Evolutionary conservation across 1,284 basidiomycete species (phyloP).

Genomic region (Puccinia coronata): DNA sequence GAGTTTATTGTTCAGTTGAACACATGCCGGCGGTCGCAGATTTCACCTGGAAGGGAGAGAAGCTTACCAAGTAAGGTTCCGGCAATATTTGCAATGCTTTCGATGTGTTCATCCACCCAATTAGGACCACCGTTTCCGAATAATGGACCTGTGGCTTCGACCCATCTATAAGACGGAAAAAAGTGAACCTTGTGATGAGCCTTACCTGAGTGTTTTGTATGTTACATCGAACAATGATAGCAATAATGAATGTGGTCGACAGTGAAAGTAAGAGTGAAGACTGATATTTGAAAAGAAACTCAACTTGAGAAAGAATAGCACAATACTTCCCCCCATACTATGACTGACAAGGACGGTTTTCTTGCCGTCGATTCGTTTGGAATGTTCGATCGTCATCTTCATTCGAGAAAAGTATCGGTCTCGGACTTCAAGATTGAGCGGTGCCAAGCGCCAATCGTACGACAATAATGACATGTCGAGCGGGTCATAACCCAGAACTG

Average conservation of each 20-base stretch:
- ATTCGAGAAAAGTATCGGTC: constrained; percentile 90
- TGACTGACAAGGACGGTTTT: constrained; percentile 87
- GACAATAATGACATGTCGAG: constrained; percentile 64
- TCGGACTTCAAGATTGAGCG: constrained; percentile 75
- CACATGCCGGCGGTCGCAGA: not conserved
- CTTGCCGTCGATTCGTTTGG: constrained; percentile 71
- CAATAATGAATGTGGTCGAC: no score
- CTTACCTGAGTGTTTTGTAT: constrained; percentile 33
- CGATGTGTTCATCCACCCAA: constrained; percentile 80
- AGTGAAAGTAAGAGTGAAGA: not conserved
- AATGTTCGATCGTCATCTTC: constrained; percentile 79
- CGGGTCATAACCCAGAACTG: constrained; percentile 49
- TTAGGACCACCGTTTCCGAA: constrained; percentile 80
- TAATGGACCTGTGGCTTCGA: constrained; percentile 71
- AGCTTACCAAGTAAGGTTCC: constrained; percentile 72
- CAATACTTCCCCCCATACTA: constrained; percentile 59
- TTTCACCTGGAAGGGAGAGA: constrained; percentile 29
- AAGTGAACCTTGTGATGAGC: constrained; percentile 50
- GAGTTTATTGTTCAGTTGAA: not conserved
- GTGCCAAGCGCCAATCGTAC: constrained; percentile 53
- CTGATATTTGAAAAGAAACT: not conserved
- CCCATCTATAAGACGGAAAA: constrained; percentile 71
- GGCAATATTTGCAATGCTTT: constrained; percentile 69
- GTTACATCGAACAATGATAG: not conserved
- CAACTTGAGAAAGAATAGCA: constrained; percentile 22